phyloP scores from a whole-genome alignment of 2,329 filamentous ascomycete species.

The Cercospora sp. region DNA sequence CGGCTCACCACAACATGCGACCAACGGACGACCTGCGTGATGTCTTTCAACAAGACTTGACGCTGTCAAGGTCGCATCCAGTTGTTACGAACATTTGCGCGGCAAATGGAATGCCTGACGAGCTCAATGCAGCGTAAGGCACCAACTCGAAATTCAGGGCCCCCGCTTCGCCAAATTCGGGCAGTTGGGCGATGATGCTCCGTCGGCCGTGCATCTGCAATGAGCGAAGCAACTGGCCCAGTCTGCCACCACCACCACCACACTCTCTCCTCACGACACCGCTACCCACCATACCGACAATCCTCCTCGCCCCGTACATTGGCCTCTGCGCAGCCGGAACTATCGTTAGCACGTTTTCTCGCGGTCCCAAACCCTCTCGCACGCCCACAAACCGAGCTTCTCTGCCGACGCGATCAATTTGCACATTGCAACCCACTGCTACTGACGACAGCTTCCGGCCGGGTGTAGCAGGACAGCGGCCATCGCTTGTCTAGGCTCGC shows the following conservation, averaged over 20 bases:
- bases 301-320: not conserved
- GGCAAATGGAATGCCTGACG: not conserved
- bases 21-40: not conserved
- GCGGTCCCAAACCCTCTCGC: not conserved
- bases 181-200: conserved; percentile 5
- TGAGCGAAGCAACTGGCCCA: not conserved
- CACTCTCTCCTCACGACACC: not conserved
- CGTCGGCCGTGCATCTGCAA: conserved; percentile 1
- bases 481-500: not conserved
- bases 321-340: not conserved
- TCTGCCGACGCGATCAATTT: conserved; percentile 4
- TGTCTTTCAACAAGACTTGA: conserved; percentile 4
- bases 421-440: not conserved
- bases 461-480: not conserved
- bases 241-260: conserved; percentile 2
- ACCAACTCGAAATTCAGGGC: conserved; percentile 3
- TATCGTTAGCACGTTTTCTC: conserved; percentile 1
- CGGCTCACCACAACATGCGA: not conserved
- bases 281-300: not conserved
- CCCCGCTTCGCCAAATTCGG: conserved; percentile 6
- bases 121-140: not conserved
- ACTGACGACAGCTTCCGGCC: not conserved
- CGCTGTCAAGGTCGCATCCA: not conserved
- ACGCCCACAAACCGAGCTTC: conserved; percentile 8
- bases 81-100: not conserved